These are phyloP conservation scores for Apiosordaria backusii DNA, from an alignment of 495 filamentous ascomycete species.

Conservation along the genomic window DNA sequence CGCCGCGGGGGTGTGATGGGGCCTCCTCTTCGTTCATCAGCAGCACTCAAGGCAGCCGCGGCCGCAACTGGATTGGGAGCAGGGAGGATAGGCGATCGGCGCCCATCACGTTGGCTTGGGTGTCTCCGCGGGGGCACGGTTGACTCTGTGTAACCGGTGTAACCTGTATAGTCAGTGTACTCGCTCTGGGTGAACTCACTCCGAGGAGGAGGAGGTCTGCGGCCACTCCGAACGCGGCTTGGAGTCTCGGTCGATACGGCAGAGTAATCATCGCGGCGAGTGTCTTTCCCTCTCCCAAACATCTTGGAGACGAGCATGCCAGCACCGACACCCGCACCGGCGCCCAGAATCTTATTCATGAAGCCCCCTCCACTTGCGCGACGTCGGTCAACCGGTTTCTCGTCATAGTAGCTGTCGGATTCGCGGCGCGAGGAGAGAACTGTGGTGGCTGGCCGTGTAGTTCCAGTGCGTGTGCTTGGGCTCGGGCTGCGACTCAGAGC, in stretches of 20 bases:
- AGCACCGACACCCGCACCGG: conserved; percentile 64
- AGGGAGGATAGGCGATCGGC: conserved; percentile 36
- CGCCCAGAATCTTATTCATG: conserved; percentile 62
- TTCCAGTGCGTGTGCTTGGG: conserved; percentile 7
- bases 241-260: conserved; percentile 53
- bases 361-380: conserved; percentile 47
- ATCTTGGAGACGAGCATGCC: conserved; percentile 61
- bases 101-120: conserved; percentile 27
- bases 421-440: conserved; percentile 47
- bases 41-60: conserved; percentile 40
- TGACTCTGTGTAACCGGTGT: conserved; percentile 40
- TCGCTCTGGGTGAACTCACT: conserved; percentile 44
- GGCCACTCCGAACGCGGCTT: conserved; percentile 35
- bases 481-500: conserved; percentile 35
- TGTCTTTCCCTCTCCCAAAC: conserved; percentile 53
- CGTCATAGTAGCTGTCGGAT: conserved; percentile 54
- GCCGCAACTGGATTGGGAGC: conserved; percentile 39
- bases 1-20: conserved; percentile 46
- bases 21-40: conserved; percentile 28
- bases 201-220: conserved; percentile 16
- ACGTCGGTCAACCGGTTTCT: conserved; percentile 50
- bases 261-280: conserved; percentile 56
- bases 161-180: conserved; percentile 42
- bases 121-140: conserved; percentile 38
- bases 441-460: conserved; percentile 26